phyloP scores from a whole-genome alignment of 441 rosid species.

The Gossypium schwendimanii region DNA sequence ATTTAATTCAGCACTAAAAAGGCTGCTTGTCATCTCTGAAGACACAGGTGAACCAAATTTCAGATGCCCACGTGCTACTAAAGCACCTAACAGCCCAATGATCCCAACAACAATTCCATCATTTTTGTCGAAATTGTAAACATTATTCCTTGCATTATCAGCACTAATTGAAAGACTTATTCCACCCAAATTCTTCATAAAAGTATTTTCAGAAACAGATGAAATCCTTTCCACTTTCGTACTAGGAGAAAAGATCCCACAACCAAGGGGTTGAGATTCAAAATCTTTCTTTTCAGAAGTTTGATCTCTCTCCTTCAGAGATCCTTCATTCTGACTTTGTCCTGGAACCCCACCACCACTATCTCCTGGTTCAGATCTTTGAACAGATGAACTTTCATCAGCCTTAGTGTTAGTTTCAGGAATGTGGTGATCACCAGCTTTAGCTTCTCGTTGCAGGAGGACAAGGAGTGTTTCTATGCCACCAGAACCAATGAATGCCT shows the following conservation, averaged over 20 bases:
- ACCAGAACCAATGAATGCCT: slow-evolving; percentile 75
- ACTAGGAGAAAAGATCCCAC: slow-evolving; percentile 35
- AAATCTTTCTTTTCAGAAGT: slow-evolving; percentile 30
- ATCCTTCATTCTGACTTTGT: slow-evolving; percentile 36
- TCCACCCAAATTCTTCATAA: slow-evolving; percentile 68
- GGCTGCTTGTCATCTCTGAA: slow-evolving; percentile 52
- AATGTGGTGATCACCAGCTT: slow-evolving; percentile 61
- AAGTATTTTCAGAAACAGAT: slow-evolving; percentile 59
- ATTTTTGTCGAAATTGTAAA: slow-evolving; percentile 72
- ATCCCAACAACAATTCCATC: slow-evolving; percentile 86
- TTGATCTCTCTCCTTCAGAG: slow-evolving; percentile 31
- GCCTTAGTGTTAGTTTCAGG: slow-evolving; percentile 29
- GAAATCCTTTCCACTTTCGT: slow-evolving; percentile 45
- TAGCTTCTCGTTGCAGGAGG: slow-evolving; percentile 90
- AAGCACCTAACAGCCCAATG: slow-evolving; percentile 82
- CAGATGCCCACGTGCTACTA: slow-evolving; percentile 71
- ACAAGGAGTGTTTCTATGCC: slow-evolving; percentile 98
- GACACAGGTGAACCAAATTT: slow-evolving; percentile 50
- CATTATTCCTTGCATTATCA: slow-evolving; percentile 92
- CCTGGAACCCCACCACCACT: slow-evolving; percentile 26
- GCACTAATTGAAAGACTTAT: slow-evolving; percentile 91
- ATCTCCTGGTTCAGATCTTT: slow-evolving; percentile 29
- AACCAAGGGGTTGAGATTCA: slow-evolving; percentile 33
- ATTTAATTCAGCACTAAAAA: slow-evolving; percentile 56
- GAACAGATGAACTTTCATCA: slow-evolving; percentile 30